phyloP scores from a whole-genome alignment of 2,329 filamentous ascomycete species.

The Botryotinia globosa region DNA sequence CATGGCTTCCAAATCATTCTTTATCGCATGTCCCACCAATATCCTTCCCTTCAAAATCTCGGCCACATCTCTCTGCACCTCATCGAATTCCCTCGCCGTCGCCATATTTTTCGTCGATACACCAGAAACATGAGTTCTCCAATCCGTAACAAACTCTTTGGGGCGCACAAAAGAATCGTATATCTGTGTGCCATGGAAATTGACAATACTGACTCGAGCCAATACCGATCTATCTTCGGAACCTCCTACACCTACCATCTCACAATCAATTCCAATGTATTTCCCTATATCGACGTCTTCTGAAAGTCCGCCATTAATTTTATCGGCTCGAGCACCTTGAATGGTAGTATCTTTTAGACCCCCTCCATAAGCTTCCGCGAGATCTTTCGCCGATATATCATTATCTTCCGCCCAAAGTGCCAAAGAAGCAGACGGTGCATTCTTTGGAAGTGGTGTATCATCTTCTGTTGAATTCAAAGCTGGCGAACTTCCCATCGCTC shows the following conservation, averaged over 20 bases:
- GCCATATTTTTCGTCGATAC: slow-evolving; percentile 72
- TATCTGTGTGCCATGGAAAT: slow-evolving; percentile 87
- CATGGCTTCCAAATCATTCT: slow-evolving; percentile 72
- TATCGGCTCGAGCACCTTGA: slow-evolving; percentile 45
- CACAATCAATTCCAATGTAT: slow-evolving; percentile 91
- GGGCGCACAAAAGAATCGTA: slow-evolving; percentile 92
- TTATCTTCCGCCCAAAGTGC: slow-evolving; percentile 61
- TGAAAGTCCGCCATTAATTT: slow-evolving; percentile 62
- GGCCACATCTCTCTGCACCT: slow-evolving; percentile 72
- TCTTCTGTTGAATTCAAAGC: slow-evolving; percentile 36
- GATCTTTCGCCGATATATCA: slow-evolving; percentile 56
- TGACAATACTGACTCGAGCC: slow-evolving; percentile 84
- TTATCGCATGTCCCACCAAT: slow-evolving; percentile 79
- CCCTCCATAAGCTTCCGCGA: slow-evolving; percentile 61
- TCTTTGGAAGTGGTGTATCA: slow-evolving; percentile 34
- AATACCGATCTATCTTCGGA: slow-evolving; percentile 70
- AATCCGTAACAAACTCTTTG: slow-evolving; percentile 78
- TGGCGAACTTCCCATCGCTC: slow-evolving; percentile 52
- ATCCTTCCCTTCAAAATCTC: slow-evolving; percentile 67
- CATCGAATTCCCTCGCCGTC: slow-evolving; percentile 66
- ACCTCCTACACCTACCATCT: slow-evolving; percentile 90
- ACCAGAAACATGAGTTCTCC: slow-evolving; percentile 83
- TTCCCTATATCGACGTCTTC: slow-evolving; percentile 71
- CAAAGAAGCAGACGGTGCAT: slow-evolving; percentile 51
- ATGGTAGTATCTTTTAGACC: slow-evolving; percentile 51